Evolutionary conservation across 768 basidiomycete species (phyloP), one percentile per base, ranked within the genome.

Genomic region (Boletus tomentosulus): DNA sequence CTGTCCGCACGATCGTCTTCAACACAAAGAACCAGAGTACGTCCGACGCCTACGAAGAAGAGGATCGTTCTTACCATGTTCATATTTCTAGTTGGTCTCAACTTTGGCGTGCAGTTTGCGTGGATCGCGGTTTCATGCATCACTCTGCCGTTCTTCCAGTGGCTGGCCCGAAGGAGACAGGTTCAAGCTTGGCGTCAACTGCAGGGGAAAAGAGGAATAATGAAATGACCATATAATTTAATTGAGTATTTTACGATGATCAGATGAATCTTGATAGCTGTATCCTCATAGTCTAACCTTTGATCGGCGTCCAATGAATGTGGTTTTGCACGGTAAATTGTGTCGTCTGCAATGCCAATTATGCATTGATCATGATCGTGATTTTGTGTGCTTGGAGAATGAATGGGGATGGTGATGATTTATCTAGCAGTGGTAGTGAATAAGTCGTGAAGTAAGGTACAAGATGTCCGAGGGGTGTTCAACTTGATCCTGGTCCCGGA

Each of bases 1-100:
- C 84, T 1, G 76, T 82, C 4, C 76, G 88, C 19, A 73, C 80
- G 25, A 73, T 90, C 51, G 65, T 85, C n/a, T 88, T 90, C 58
- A 71, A 77, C 35, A 86, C 85, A 3, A 81, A 79, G 62, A 84
- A 85, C 55, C 69, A 78, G 19, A 64, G 84, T 85, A 54, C 35
- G 81, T 73, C 10, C 30, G 12, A 37, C 5, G 6, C 1, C n/a
- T 35, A n/a, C 27, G 22, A 13, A 24, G 31, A 34, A 41, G 43
- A 15, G 22, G 15, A 31, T 10, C 34, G 16, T 13, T 12, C 56
- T 54, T 35, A 62, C 10, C 41, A 25, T 15, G 16, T 1, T 42
- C 27, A 10, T 51, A 9, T 44, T 57, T 51, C 6, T 53, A 85
- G 85, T 87, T 12, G 85, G 83, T 2, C 56, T 80, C 53, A 83